Base-by-base conservation (phyloP, 2,329 filamentous ascomycete species). In the Davidsoniella neocaledoniae region DNA sequence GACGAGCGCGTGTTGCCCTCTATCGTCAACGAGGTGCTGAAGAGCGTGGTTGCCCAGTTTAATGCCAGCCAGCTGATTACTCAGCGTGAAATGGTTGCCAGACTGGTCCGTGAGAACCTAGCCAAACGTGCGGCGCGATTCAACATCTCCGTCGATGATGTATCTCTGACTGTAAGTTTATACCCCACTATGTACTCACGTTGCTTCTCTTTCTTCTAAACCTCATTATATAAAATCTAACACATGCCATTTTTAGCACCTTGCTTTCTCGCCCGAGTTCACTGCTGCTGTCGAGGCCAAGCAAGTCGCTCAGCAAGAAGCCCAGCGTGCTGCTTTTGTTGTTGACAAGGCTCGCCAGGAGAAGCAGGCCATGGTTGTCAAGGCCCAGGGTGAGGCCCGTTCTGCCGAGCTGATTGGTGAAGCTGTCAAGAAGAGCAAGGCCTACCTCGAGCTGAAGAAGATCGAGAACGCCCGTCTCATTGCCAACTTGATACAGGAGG, bases 311-410 rank as follows among this genome's bases (percentile, higher is more conserved):
- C 79, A 83, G 66, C 91, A 98, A 71, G 91, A 98, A 66, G 91
- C 91, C 33, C 91, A 98, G 68, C 80, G 91, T 56, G 91, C 91
- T 33, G 91, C 91, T 54, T 98, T 98, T 70, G 75, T 98, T 48
- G 91, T 98, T 57, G 91, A 98, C 79, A 95, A 96, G 72, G 91
- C 91, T 49, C 82, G 91, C 58, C 91, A 98, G 69, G 91, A 98
- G 76, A 98, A 98, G 75, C 91, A 98, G 70, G 91, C 91, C 59
- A 95, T 88, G 72, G 87, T 98, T 50, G 91, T 98, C 63, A 86
- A 87, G 69, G 91, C 91, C 3, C 91, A 96, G 79, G 91, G 91
- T 86, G 91, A 98, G 71, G 91, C 91, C 46, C 85, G 91, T 57
- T 96, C 91, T 38, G 91, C 91, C 43, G 88, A 98, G 70, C 81